Percentiles rank a stretch among this genome's conserved stretches.
phyloP scores from a whole-genome alignment of 2,329 filamentous ascomycete genomes.

The Fusarium annulatum region DNA sequence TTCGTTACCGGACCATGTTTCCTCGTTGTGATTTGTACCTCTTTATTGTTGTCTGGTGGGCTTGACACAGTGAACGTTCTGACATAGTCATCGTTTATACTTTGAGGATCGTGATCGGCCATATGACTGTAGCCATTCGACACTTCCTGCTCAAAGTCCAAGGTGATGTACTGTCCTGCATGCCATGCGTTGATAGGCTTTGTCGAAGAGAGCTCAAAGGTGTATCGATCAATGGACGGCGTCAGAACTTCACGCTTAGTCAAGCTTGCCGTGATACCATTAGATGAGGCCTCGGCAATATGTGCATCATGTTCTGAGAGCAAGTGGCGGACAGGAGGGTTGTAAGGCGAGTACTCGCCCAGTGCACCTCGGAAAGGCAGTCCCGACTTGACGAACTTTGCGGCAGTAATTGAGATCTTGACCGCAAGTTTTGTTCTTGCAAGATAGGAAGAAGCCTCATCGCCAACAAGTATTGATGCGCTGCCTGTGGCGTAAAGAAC shows the following conservation, averaged over 20 bases:
- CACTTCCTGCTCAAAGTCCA: conserved; percentile 77
- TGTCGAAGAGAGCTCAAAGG: conserved; percentile 53
- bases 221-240: conserved; percentile 74
- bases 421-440: conserved; percentile 79
- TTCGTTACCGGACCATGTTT: conserved; percentile 76
- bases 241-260: conserved; percentile 69
- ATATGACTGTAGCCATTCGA: conserved; percentile 84
- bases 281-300: conserved; percentile 6
- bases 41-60: conserved; percentile 54
- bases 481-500: conserved; percentile 80
- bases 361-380: conserved; percentile 74
- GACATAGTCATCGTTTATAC: conserved; percentile 85
- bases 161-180: conserved; percentile 80
- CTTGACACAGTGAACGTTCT: conserved; percentile 86
- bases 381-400: conserved; percentile 71
- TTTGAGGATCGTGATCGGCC: conserved; percentile 81
- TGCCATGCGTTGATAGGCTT: conserved; percentile 59
- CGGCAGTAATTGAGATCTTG: conserved; percentile 70
- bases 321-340: conserved; percentile 76
- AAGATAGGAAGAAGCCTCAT: conserved; percentile 70
- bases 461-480: conserved; percentile 73
- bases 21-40: conserved; percentile 79
- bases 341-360: conserved; percentile 78
- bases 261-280: conserved; percentile 62
- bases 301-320: conserved; percentile 61